Conservation (phyloP, 441 rosid species). For the Adansonia gregorii region DNA sequence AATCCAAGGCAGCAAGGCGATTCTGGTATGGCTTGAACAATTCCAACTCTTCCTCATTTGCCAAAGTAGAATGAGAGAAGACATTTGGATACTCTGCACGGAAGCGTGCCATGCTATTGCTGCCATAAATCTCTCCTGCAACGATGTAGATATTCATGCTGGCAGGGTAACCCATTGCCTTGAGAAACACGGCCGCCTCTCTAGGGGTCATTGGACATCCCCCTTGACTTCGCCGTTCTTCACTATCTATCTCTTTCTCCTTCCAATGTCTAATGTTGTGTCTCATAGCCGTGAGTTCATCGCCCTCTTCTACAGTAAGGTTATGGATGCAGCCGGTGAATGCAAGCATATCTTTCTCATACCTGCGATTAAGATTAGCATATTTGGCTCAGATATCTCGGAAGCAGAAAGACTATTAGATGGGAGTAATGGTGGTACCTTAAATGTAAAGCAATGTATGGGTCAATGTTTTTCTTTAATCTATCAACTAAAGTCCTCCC, state of each 20-base stretch:
- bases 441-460: constrained; percentile 83
- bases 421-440: constrained; percentile 47
- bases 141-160: constrained; percentile 80
- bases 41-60: constrained; percentile 76
- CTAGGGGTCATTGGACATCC: constrained; percentile 62
- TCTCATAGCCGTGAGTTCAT: constrained; percentile 76
- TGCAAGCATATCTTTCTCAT: constrained; percentile 93
- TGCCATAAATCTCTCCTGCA: constrained; percentile 82
- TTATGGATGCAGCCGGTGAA: constrained; percentile 91
- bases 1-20: constrained; percentile 88
- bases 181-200: constrained; percentile 86
- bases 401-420: background rate
- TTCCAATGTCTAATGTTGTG: constrained; percentile 82
- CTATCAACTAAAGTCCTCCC: constrained; percentile 69
- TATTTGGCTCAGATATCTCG: constrained; percentile 12
- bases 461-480: constrained; percentile 65
- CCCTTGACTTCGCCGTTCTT: constrained; percentile 51
- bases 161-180: constrained; percentile 89
- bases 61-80: constrained; percentile 69
- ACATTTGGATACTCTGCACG: constrained; percentile 83
- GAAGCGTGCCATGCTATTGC: constrained; percentile 70
- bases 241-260: constrained; percentile 85
- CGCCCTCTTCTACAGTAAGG: constrained; percentile 67
- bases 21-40: constrained; percentile 75
- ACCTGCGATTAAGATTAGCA: constrained; percentile 45